A percentile compares a stretch with the other conserved stretches of the same genome.
These are phyloP conservation scores for Malania oleifera DNA, from an alignment of 164 flowering plant genomes.

Conservation along the genomic window DNA sequence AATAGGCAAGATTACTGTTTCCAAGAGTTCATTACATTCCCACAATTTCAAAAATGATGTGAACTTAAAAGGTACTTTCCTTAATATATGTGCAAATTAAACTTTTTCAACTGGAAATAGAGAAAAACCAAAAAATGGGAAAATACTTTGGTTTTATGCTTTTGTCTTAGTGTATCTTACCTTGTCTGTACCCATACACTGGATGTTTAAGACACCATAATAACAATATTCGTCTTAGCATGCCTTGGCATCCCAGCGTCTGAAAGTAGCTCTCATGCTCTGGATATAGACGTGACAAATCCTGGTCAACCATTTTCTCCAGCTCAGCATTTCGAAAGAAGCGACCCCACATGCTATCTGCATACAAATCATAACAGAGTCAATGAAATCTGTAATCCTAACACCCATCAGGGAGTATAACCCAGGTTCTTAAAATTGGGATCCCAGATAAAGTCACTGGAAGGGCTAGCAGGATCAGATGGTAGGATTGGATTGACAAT, in stretches of 20 bases:
- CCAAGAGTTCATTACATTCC: too few species aligned
- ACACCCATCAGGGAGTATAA: not conserved
- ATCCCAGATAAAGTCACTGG: too few species aligned
- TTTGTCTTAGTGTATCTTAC: slow-evolving; percentile 24
- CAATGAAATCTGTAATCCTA: not conserved
- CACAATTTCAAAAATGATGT: not conserved
- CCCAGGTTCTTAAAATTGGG: not conserved
- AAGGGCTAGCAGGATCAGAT: too few species aligned
- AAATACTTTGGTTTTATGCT: not conserved
- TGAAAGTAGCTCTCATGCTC: slow-evolving; percentile 92
- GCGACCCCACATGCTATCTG: slow-evolving; percentile 97
- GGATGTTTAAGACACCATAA: slow-evolving; percentile 93
- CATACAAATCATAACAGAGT: slow-evolving; percentile 11
- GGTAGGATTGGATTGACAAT: too few species aligned
- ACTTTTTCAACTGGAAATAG: not conserved
- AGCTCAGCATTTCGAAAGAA: slow-evolving; percentile 90
- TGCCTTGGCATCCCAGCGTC: slow-evolving; percentile 78
- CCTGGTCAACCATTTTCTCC: slow-evolving; percentile 90
- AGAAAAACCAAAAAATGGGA: not conserved
- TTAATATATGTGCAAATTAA: not conserved
- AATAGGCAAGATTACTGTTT: too few species aligned
- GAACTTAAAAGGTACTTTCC: too few species aligned
- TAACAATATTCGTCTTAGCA: slow-evolving; percentile 70
- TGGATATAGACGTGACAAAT: slow-evolving; percentile 88
- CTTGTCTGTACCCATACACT: slow-evolving; percentile 87